Percentiles rank a stretch among this genome's conserved stretches.
Evolutionary conservation across 2,329 filamentous ascomycete genomes (phyloP).

Genomic region (Scedosporium aurantiacum): DNA sequence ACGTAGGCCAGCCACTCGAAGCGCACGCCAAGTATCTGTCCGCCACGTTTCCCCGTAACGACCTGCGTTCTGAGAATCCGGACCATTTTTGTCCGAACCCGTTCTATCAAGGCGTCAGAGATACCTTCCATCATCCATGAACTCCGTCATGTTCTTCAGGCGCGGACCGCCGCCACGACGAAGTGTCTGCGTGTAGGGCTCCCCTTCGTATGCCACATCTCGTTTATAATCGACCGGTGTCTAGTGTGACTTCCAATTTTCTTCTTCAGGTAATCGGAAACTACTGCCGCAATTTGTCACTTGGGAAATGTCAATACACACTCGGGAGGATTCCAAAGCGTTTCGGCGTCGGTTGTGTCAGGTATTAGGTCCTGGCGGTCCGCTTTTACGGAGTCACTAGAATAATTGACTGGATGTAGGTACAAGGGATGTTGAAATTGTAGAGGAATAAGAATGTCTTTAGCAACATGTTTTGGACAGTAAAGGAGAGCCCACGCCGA

Average conservation of each 20-base stretch:
- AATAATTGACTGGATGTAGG: too few species aligned
- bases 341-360: neutral
- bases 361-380: too few species aligned
- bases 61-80: neutral
- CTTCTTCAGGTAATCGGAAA: neutral
- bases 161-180: too few species aligned
- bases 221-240: neutral
- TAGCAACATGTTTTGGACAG: too few species aligned
- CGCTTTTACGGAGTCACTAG: too few species aligned
- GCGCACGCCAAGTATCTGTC: neutral
- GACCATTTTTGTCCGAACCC: neutral
- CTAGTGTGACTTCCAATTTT: neutral
- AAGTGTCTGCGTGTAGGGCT: neutral
- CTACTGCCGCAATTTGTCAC: neutral
- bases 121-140: neutral
- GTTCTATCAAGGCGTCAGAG: neutral
- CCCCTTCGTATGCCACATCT: neutral
- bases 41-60: neutral
- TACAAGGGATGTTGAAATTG: too few species aligned
- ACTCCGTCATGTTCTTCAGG: neutral
- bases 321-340: neutral
- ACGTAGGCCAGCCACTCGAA: neutral
- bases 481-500: too few species aligned
- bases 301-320: neutral
- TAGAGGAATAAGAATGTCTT: too few species aligned